These are phyloP conservation scores for Suillus americanus DNA, from an alignment of 768 basidiomycete species.

Conservation along the genomic window DNA sequence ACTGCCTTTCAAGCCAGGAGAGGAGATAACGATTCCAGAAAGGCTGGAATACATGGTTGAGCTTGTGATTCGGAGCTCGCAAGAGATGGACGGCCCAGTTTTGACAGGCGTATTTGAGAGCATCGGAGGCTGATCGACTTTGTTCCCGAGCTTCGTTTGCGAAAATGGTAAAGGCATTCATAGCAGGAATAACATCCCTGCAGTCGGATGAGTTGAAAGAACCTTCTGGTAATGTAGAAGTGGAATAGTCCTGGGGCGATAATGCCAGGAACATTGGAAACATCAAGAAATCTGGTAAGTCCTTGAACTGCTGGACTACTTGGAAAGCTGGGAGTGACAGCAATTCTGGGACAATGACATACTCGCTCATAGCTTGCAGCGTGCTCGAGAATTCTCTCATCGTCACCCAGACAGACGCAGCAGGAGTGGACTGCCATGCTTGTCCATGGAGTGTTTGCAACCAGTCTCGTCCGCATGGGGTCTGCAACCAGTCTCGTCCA, in stretches of 20 bases:
- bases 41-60: background rate
- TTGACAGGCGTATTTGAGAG: background rate
- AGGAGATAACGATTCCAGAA: too few relatives aligned
- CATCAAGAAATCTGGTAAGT: background rate
- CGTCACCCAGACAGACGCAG: background rate
- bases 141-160: background rate
- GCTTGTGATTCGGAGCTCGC: background rate
- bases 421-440: background rate
- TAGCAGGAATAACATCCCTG: background rate
- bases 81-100: background rate
- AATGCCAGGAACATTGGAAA: background rate
- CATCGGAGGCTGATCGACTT: background rate
- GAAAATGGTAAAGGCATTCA: background rate
- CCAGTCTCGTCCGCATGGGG: background rate
- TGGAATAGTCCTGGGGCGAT: background rate
- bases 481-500: constrained; percentile 5
- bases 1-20: too few relatives aligned
- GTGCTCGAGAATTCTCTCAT: background rate
- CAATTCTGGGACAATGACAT: background rate
- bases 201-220: background rate
- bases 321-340: background rate
- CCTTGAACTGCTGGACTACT: background rate
- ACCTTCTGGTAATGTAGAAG: background rate
- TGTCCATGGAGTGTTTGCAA: background rate
- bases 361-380: background rate